Percentiles rank a stretch among this genome's conserved stretches.
These are phyloP conservation scores for Limtongia smithiae DNA, from an alignment of 805 yeast species.

Conservation along the genomic window DNA sequence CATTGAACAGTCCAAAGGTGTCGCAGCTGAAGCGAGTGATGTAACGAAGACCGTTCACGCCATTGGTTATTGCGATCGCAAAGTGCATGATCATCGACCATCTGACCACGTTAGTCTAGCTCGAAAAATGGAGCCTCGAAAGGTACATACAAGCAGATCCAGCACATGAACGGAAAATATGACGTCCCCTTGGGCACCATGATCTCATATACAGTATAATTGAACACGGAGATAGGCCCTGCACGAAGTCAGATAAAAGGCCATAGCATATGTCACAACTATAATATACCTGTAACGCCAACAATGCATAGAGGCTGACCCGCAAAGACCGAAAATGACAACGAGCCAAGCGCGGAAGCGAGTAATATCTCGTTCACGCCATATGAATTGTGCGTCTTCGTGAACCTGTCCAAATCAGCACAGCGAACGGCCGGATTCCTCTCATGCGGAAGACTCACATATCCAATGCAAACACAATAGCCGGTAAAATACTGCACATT, in stretches of 20 bases:
- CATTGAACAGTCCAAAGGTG: slow-evolving; percentile 87
- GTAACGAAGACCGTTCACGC: slow-evolving; percentile 47
- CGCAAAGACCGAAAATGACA: slow-evolving; percentile 75
- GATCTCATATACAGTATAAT: slow-evolving; percentile 79
- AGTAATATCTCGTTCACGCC: slow-evolving; percentile 89
- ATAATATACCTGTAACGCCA: slow-evolving; percentile 67
- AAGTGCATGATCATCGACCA: slow-evolving; percentile 88
- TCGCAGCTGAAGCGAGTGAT: slow-evolving; percentile 41
- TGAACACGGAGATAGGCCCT: slow-evolving; percentile 91
- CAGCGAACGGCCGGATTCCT: too few relatives aligned
- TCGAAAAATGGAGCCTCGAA: neutral
- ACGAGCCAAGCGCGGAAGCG: slow-evolving; percentile 82
- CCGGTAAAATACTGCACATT: slow-evolving; percentile 6
- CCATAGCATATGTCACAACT: neutral
- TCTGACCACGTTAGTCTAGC: neutral
- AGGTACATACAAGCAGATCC: slow-evolving; percentile 61
- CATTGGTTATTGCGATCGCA: slow-evolving; percentile 63
- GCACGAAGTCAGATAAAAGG: neutral
- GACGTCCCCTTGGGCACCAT: slow-evolving; percentile 49
- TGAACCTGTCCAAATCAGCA: slow-evolving; percentile 70
- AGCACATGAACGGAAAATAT: slow-evolving; percentile 89
- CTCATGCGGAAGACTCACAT: slow-evolving; percentile 11
- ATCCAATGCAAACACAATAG: slow-evolving; percentile 18
- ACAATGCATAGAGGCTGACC: slow-evolving; percentile 95
- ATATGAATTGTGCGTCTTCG: slow-evolving; percentile 77